Percentiles rank a stretch among this genome's conserved stretches.
Evolutionary conservation across 495 filamentous ascomycete species (phyloP).

Genomic region (Neurospora sp.): DNA sequence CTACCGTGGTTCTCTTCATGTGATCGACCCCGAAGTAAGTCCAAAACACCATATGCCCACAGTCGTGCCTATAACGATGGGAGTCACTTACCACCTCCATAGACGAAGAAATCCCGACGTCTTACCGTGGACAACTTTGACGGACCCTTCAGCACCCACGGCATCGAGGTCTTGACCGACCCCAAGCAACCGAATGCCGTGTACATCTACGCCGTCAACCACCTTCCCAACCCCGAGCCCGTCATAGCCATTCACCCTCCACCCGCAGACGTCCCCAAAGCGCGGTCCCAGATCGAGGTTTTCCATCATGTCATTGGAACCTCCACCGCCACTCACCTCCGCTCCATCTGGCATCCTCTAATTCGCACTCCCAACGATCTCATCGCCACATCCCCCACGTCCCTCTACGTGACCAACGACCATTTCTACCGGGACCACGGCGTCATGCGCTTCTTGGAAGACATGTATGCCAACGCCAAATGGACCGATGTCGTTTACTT

Average conservation of each 20-base stretch:
- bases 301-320: constrained; percentile 42
- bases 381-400: constrained; percentile 34
- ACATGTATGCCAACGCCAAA: constrained; percentile 21
- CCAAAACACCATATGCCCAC: background rate
- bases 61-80: background rate
- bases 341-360: constrained; percentile 35
- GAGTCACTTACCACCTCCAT: background rate
- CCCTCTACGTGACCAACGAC: constrained; percentile 53
- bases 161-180: constrained; percentile 46
- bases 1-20: constrained; percentile 38
- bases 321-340: constrained; percentile 23
- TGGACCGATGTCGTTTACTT: constrained; percentile 27
- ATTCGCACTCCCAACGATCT: constrained; percentile 54
- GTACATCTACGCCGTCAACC: constrained; percentile 54
- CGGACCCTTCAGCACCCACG: constrained; percentile 48
- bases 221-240: constrained; percentile 26
- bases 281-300: constrained; percentile 43
- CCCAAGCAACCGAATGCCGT: constrained; percentile 33
- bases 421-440: constrained; percentile 41
- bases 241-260: background rate
- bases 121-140: constrained; percentile 42
- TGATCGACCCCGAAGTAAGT: constrained; percentile 44
- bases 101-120: constrained; percentile 42
- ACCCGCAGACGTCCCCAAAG: constrained; percentile 10
- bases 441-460: constrained; percentile 32